phyloP scores from a whole-genome alignment of 148 eudicot genomes.

The Rhododendron vialii region DNA sequence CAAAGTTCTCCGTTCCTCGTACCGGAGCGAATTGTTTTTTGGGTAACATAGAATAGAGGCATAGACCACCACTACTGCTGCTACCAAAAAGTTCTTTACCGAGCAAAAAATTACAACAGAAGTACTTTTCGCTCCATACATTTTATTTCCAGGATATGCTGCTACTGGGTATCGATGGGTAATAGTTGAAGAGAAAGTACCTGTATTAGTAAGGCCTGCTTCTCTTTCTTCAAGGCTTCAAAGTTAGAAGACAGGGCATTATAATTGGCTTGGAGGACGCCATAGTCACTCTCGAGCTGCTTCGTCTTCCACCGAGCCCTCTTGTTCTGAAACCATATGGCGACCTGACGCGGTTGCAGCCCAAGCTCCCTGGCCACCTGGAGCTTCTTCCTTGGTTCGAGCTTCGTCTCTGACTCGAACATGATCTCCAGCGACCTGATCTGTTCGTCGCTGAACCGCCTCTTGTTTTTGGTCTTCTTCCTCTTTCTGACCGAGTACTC shows the following conservation, averaged over 20 bases:
- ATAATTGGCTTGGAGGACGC: conserved; percentile 33
- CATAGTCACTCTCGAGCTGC: conserved; percentile 50
- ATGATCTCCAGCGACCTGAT: conserved; percentile 48
- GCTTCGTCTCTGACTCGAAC: conserved; percentile 54
- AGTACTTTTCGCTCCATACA: background rate
- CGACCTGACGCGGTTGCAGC: conserved; percentile 61
- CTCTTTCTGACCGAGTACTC: background rate
- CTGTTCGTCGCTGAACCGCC: conserved; percentile 60
- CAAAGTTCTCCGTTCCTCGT: background rate
- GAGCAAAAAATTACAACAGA: background rate
- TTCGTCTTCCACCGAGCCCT: conserved; percentile 69
- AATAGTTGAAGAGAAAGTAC: background rate
- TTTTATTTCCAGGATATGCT: background rate
- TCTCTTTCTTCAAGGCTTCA: conserved; percentile 44
- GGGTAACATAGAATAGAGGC: background rate
- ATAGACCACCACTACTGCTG: background rate
- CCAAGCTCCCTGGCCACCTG: conserved; percentile 58
- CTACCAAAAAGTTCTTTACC: background rate
- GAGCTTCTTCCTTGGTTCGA: conserved; percentile 61
- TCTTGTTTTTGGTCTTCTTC: conserved; percentile 34
- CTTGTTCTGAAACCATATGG: conserved; percentile 77
- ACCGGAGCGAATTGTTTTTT: background rate
- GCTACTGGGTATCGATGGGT: background rate
- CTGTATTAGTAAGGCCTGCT: conserved; percentile 41
- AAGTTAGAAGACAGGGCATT: conserved; percentile 40